phyloP scores from a whole-genome alignment of 768 basidiomycete genomes.

The Boletus edulis region DNA sequence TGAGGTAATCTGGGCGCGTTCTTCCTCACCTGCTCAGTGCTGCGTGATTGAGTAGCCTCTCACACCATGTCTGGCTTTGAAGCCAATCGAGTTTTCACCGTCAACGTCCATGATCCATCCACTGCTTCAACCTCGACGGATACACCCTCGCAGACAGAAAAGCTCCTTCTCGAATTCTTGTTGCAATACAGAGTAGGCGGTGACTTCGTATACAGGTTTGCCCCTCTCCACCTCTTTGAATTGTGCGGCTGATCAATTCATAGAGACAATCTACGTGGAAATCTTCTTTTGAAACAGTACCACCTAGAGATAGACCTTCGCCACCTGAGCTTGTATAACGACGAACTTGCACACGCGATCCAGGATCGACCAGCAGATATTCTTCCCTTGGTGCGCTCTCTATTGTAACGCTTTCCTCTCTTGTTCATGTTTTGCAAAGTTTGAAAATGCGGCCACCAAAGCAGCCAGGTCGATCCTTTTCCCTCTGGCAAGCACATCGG shows the following conservation, averaged over 20 bases:
- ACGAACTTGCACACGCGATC: conserved; percentile 88
- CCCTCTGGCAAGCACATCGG: conserved; percentile 62
- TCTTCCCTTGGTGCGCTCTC: conserved; percentile 64
- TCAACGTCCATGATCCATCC: conserved; percentile 66
- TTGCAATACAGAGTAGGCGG: conserved; percentile 85
- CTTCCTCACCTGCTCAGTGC: background rate
- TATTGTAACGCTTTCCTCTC: background rate
- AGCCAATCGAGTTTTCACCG: conserved; percentile 73
- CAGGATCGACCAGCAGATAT: conserved; percentile 89
- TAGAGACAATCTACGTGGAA: conserved; percentile 86
- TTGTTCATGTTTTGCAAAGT: conserved; percentile 43
- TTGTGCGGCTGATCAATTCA: background rate
- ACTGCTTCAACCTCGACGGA: conserved; percentile 58
- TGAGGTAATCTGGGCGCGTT: conserved; percentile 20
- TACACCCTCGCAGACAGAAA: conserved; percentile 77
- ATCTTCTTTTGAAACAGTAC: conserved; percentile 85
- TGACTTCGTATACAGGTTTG: conserved; percentile 88
- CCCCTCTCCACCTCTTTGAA: background rate
- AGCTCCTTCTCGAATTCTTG: conserved; percentile 80
- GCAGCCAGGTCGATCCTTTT: conserved; percentile 82
- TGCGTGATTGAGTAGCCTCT: background rate
- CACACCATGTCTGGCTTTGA: conserved; percentile 83
- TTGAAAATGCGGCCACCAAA: conserved; percentile 87
- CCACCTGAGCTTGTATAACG: conserved; percentile 80
- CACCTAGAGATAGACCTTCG: conserved; percentile 84